Evolutionary conservation across 2,329 filamentous ascomycete species (phyloP), one percentile per base, ranked within the genome.

Genomic region (Aspergillus latus): DNA sequence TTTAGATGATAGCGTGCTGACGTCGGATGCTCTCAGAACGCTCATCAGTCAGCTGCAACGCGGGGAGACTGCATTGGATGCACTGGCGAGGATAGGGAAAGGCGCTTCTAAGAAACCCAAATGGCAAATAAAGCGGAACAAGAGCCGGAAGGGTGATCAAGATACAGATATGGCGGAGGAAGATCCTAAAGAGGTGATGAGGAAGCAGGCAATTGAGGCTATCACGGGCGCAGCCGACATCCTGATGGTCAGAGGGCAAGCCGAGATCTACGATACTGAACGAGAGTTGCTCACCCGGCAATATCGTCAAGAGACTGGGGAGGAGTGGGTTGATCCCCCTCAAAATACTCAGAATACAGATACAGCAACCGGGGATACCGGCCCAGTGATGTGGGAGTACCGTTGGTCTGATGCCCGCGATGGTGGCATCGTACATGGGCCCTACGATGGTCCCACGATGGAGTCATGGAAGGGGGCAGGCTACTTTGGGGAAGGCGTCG

Each of bases 191-290:
- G 90, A 94, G 67, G 76, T 71, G 13, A 81, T 82, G 58, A 84
- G 92, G 62, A 90, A 86, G 69, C 81, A 87, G 59, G 84, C 86
- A 0, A 92, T 99, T 54, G 83, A 93, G 66, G 81, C 83, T 46
- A 89, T 99, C 60, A 97, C 94, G 0, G 92, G 89, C 44, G 91
- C 93, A 8, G 92, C 94, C 3, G 92, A 97, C 74, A 88, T 89
- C 60, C 80, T 99, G 0, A 84, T 97, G 52, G 88, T 87, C 30
- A 82, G 93, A 54, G 92, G 92, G 16, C 86, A 93, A 61, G 84
- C 87, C 2, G 91, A 97, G n/a, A 87, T 97, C 49, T 99, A 97
- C 75, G 92, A 97, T 56, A 83, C 87, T 44, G 90, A 95, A 70
- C 83, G 92, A 56, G 94, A 97, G 74, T 74, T 88, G 59, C 82